Conservation (phyloP, 768 basidiomycete species). For the Asterophora lycoperdoides region DNA sequence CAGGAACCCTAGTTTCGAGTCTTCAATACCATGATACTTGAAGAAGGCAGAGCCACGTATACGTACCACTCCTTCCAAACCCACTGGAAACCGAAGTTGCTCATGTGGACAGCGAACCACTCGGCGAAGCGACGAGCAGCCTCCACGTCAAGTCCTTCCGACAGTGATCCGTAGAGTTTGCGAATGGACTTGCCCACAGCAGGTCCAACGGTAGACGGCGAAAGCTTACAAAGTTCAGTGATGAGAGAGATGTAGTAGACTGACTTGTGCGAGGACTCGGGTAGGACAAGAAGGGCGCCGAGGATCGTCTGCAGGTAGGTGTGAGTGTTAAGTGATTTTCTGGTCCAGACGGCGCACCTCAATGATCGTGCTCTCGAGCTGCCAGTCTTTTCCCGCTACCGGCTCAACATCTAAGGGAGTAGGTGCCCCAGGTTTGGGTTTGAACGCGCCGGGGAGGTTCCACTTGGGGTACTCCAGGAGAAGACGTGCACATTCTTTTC, state of each 20-base stretch:
- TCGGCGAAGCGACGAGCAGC: constrained; percentile 79
- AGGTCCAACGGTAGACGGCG: constrained; percentile 88
- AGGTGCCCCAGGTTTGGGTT: constrained; percentile 58
- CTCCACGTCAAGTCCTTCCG: constrained; percentile 85
- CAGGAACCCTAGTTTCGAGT: constrained; percentile 66
- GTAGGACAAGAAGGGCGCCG: constrained; percentile 69
- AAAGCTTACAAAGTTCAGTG: constrained; percentile 92
- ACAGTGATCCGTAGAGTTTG: constrained; percentile 73
- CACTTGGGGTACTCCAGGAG: constrained; percentile 85
- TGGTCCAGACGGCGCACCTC: constrained; percentile 48
- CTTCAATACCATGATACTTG: neutral
- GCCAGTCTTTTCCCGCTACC: constrained; percentile 68
- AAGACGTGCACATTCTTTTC: constrained; percentile 89
- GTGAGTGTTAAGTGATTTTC: no score
- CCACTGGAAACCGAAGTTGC: constrained; percentile 97
- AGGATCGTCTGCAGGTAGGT: constrained; percentile 55
- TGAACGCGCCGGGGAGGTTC: constrained; percentile 81
- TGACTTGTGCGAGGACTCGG: constrained; percentile 69
- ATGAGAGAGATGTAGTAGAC: constrained; percentile 87
- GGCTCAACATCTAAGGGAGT: constrained; percentile 43
- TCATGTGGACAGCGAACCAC: constrained; percentile 96
- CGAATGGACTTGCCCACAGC: constrained; percentile 95
- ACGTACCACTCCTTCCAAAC: constrained; percentile 98
- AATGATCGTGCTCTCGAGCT: constrained; percentile 83
- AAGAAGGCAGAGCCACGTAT: neutral